These are phyloP conservation scores for Helicostylum pulchrum DNA, from an alignment of 192 early-diverging fungal species.

Conservation along the genomic window DNA sequence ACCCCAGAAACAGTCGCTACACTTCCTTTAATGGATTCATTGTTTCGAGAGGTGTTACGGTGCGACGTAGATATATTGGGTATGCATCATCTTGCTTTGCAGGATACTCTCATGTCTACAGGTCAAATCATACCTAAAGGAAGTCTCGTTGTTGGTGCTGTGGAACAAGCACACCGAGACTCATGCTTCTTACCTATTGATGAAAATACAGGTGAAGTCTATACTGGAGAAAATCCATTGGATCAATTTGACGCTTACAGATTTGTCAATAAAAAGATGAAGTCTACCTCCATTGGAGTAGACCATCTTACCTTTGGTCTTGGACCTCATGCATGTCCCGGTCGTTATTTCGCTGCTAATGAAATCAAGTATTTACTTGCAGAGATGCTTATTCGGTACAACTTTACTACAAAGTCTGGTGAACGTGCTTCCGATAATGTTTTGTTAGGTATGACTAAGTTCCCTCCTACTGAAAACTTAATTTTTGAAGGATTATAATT, in stretches of 20 bases:
- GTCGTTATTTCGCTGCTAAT: conserved; percentile 28
- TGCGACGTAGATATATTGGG: conserved; percentile 18
- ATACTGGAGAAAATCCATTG: neutral
- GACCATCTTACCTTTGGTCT: conserved; percentile 29
- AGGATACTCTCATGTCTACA: conserved; percentile 5
- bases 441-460: conserved; percentile 10
- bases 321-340: conserved; percentile 34
- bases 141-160: conserved; percentile 6
- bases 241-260: conserved; percentile 21
- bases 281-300: conserved; percentile 3
- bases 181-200: neutral
- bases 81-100: conserved; percentile 14
- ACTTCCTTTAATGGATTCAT: conserved; percentile 25
- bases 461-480: conserved; percentile 11
- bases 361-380: conserved; percentile 25
- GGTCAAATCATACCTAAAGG: conserved; percentile 19
- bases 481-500: conserved; percentile 10
- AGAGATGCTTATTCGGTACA: conserved; percentile 8
- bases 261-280: conserved; percentile 13
- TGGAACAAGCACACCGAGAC: conserved; percentile 8
- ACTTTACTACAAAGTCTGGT: conserved; percentile 14
- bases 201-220: neutral
- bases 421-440: conserved; percentile 11
- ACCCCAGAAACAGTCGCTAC: neutral
- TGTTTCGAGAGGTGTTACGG: conserved; percentile 19